A percentile compares a stretch with the other conserved stretches of the same genome.
Conservation (phyloP, 805 yeast genomes). For the Candida anglica region DNA sequence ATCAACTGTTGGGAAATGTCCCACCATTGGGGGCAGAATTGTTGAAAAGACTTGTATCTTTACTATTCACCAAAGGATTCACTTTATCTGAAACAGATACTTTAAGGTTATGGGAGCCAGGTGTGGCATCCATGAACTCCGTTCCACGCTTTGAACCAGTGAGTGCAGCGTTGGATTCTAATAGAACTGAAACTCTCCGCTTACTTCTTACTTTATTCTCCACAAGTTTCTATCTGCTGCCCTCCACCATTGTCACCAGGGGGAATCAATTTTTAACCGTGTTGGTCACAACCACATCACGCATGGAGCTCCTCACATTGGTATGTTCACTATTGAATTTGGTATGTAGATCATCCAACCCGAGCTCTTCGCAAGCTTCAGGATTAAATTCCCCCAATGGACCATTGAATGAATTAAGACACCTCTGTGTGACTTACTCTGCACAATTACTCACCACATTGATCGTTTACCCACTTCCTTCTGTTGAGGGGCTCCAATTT, state of each 20-base stretch:
- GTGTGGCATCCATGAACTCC: constrained; percentile 52
- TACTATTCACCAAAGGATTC: constrained; percentile 57
- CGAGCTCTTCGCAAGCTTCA: constrained; percentile 2
- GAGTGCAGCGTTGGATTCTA: constrained; percentile 59
- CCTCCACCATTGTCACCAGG: constrained; percentile 34
- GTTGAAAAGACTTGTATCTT: constrained; percentile 18
- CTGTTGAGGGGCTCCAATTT: constrained; percentile 31
- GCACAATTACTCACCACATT: constrained; percentile 60
- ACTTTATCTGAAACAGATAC: constrained; percentile 39
- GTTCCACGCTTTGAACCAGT: constrained; percentile 3
- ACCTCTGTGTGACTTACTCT: constrained; percentile 48
- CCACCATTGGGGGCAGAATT: constrained; percentile 21
- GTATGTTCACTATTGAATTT: constrained; percentile 71
- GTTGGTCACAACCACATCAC: constrained; percentile 48
- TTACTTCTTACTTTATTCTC: constrained; percentile 61
- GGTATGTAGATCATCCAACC: constrained; percentile 47
- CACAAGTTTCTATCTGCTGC: constrained; percentile 49
- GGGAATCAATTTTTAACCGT: constrained; percentile 65
- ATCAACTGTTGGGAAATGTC: not conserved
- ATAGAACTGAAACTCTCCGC: constrained; percentile 65
- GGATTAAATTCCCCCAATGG: constrained; percentile 14
- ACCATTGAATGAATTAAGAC: constrained; percentile 38
- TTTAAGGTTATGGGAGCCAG: constrained; percentile 72
- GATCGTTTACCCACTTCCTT: constrained; percentile 62
- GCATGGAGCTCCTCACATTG: constrained; percentile 43